phyloP scores from a whole-genome alignment of 257 asterid genomes.

The Solanum pimpinellifolium region DNA sequence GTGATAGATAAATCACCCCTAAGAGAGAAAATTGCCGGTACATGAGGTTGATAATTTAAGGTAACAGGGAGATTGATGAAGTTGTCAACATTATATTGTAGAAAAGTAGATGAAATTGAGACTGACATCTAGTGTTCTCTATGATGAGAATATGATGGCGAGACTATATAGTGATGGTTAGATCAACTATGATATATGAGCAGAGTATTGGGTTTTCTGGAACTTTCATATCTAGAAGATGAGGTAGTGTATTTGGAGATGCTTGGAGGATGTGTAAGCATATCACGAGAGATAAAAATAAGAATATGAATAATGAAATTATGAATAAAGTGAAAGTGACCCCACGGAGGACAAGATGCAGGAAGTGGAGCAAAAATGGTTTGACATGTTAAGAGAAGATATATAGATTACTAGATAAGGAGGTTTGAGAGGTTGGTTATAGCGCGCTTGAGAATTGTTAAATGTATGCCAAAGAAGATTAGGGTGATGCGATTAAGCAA shows the following conservation, averaged over 20 bases:
- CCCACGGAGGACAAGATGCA: not conserved
- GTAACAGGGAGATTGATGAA: not conserved
- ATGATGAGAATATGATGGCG: not conserved
- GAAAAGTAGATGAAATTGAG: not conserved
- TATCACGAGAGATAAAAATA: not conserved
- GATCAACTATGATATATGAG: not conserved
- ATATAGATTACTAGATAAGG: not conserved
- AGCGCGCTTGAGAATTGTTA: not conserved
- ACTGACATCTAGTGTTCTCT: too few relatives aligned
- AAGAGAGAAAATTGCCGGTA: not conserved
- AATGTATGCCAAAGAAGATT: not conserved
- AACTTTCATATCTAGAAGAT: not conserved
- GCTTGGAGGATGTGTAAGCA: not conserved
- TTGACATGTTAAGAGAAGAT: not conserved
- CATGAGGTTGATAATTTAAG: not conserved
- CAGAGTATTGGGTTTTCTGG: not conserved
- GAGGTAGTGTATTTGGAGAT: not conserved
- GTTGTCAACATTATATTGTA: not conserved
- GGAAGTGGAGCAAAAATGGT: not conserved
- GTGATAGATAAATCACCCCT: not conserved
- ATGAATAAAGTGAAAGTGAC: not conserved
- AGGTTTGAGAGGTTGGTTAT: not conserved
- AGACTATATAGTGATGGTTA: not conserved
- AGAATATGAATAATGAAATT: not conserved
- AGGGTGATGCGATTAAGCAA: not conserved